Conservation (phyloP, 306 rosid species). For the Malus fusca region DNA sequence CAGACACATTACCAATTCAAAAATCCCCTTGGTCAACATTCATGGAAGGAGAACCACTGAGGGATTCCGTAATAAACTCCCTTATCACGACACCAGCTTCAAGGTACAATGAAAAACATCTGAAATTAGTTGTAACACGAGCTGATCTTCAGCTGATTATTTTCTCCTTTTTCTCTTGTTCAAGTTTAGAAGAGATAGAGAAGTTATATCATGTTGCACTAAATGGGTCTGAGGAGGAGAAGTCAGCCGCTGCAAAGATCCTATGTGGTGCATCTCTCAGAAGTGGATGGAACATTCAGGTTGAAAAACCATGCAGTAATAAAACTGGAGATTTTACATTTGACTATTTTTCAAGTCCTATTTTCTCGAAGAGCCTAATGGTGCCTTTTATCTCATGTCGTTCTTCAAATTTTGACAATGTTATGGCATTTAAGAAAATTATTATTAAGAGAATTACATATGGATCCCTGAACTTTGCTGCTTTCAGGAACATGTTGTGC, state of each 20-base stretch:
- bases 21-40: conserved; percentile 65
- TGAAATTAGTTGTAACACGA: conserved; percentile 11
- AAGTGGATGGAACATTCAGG: conserved; percentile 86
- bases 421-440: neutral
- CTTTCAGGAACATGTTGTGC: conserved; percentile 72
- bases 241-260: conserved; percentile 61
- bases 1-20: conserved; percentile 39
- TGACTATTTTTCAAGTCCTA: neutral
- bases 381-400: neutral
- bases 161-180: conserved; percentile 25
- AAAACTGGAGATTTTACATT: neutral
- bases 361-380: neutral
- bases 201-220: conserved; percentile 59
- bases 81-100: conserved; percentile 62
- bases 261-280: conserved; percentile 75
- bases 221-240: conserved; percentile 65
- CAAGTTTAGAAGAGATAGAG: conserved; percentile 67
- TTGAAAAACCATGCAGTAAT: conserved; percentile 23
- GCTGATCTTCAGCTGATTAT: conserved; percentile 19
- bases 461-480: conserved; percentile 1
- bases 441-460: neutral
- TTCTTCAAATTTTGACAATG: neutral
- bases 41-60: conserved; percentile 66
- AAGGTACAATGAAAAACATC: conserved; percentile 32
- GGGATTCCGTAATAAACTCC: conserved; percentile 39